These are phyloP conservation scores for Rhododendron kiyosumense DNA, from an alignment of 148 eudicot species.

Conservation along the genomic window DNA sequence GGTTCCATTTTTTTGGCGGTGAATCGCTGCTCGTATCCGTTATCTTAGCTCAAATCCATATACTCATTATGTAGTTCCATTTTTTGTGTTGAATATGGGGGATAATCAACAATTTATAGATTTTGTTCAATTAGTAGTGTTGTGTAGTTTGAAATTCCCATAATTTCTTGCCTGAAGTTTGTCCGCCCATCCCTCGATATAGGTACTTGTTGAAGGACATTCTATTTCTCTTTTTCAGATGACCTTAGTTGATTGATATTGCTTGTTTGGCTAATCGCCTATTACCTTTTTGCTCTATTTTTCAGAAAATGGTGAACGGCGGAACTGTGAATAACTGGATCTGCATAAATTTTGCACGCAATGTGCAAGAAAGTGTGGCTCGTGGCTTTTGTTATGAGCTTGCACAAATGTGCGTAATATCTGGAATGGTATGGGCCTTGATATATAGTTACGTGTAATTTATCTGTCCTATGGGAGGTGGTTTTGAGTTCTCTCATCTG, in stretches of 20 bases:
- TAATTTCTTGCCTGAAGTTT: not conserved
- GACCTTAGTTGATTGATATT: not conserved
- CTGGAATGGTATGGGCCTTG: conserved; percentile 61
- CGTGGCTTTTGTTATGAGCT: conserved; percentile 63
- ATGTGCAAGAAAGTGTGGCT: conserved; percentile 56
- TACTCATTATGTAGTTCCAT: not conserved
- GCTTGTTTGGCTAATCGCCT: not conserved
- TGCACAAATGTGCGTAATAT: conserved; percentile 65
- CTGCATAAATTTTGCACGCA: conserved; percentile 69
- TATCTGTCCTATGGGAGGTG: not conserved
- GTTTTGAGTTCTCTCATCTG: not conserved
- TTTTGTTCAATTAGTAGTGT: not conserved
- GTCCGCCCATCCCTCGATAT: not conserved
- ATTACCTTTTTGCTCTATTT: not conserved
- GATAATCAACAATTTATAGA: not conserved
- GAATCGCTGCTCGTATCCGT: not conserved
- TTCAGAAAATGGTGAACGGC: conserved; percentile 88
- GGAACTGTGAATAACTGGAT: conserved; percentile 64
- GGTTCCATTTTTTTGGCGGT: not conserved
- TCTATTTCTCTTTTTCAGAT: not conserved
- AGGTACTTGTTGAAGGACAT: not conserved
- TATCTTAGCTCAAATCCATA: not conserved
- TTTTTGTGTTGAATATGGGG: not conserved
- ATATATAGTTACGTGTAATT: not conserved
- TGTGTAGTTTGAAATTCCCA: not conserved